Conservation (phyloP, 2,329 filamentous ascomycete genomes). For the Hypoxylon sp. region DNA sequence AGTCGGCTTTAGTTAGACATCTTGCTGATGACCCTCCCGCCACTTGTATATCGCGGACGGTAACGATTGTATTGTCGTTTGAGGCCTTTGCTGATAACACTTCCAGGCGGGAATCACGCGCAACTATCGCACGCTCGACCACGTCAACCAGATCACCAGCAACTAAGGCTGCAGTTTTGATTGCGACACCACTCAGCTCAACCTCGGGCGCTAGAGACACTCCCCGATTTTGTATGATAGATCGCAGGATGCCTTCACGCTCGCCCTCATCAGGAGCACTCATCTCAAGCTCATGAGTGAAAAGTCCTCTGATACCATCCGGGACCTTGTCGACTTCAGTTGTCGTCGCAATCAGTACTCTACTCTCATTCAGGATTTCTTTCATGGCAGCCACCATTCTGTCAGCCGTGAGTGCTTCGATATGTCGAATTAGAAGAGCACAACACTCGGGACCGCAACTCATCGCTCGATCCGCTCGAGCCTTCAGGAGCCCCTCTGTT, state of each 20-base stretch:
- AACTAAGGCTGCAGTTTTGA: slow-evolving; percentile 96
- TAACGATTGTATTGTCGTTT: slow-evolving; percentile 62
- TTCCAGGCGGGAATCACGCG: slow-evolving; percentile 81
- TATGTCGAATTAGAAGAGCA: slow-evolving; percentile 85
- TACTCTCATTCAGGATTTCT: slow-evolving; percentile 81
- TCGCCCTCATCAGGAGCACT: slow-evolving; percentile 92
- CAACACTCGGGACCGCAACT: slow-evolving; percentile 88
- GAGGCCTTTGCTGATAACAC: slow-evolving; percentile 69
- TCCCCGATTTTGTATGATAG: slow-evolving; percentile 81
- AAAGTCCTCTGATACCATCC: slow-evolving; percentile 88
- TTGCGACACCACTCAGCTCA: slow-evolving; percentile 84
- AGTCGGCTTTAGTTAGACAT: slow-evolving; percentile 84
- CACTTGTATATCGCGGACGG: slow-evolving; percentile 85
- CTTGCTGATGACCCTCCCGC: slow-evolving; percentile 85
- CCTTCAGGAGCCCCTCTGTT: slow-evolving; percentile 90
- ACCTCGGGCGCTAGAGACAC: slow-evolving; percentile 85
- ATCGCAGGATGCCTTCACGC: slow-evolving; percentile 85
- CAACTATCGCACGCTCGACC: slow-evolving; percentile 87
- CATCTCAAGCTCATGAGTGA: slow-evolving; percentile 97
- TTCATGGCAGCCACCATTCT: slow-evolving; percentile 88
- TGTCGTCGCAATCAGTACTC: slow-evolving; percentile 92
- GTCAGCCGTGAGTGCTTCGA: slow-evolving; percentile 92
- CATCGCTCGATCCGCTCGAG: slow-evolving; percentile 87
- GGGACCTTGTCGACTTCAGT: slow-evolving; percentile 96
- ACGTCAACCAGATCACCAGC: slow-evolving; percentile 96